phyloP scores from a whole-genome alignment of 208 protist species.

The Leishmania gerbilli region DNA sequence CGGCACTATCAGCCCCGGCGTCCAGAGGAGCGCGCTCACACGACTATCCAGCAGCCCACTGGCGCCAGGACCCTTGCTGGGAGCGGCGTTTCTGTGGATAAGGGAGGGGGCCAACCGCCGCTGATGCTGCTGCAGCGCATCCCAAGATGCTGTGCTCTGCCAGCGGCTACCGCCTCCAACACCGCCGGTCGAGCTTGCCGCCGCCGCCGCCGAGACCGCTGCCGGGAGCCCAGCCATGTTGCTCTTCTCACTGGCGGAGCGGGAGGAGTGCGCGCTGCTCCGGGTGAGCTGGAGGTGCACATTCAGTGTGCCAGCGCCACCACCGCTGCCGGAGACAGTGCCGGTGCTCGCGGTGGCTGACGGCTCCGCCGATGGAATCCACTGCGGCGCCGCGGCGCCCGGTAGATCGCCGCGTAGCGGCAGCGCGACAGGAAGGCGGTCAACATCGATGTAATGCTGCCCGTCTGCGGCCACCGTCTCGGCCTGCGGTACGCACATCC shows the following conservation, averaged over 20 bases:
- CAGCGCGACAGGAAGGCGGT: constrained; percentile 4
- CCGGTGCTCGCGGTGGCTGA: neutral
- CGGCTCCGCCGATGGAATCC: neutral
- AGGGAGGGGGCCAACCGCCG: neutral
- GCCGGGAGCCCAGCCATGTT: constrained; percentile 14
- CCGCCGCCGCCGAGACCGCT: neutral
- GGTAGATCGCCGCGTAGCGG: neutral
- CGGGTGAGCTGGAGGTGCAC: neutral
- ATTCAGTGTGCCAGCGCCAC: neutral
- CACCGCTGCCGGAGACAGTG: neutral
- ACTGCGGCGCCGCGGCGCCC: neutral
- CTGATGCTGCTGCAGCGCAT: constrained; percentile 7
- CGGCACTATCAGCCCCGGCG: constrained; percentile 10
- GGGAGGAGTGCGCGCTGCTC: constrained; percentile 12
- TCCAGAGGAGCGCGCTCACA: constrained; percentile 24
- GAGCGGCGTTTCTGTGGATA: neutral
- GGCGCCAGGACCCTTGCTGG: neutral
- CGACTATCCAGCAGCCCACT: constrained; percentile 16
- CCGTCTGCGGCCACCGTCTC: constrained; percentile 22
- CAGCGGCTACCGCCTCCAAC: neutral
- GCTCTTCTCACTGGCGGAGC: constrained; percentile 19
- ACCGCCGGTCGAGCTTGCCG: neutral
- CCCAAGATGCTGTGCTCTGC: neutral
- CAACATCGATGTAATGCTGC: constrained; percentile 26
- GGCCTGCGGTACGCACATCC: constrained; percentile 23